Base-by-base conservation (phyloP, 2,329 filamentous ascomycete species). In the Clonostachys sp. region DNA sequence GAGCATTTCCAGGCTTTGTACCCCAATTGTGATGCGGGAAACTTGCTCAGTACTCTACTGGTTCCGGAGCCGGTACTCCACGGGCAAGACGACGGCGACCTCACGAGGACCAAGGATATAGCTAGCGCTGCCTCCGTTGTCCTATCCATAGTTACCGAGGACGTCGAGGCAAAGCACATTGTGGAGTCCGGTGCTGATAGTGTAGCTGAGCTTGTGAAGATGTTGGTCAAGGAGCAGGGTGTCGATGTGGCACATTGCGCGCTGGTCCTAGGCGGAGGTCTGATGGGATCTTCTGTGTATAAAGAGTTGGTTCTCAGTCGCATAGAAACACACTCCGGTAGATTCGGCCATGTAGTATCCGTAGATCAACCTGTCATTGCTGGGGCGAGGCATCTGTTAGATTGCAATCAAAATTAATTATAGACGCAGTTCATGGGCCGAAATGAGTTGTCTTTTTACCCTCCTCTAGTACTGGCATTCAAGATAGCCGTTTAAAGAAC, bases 41-140 rank as follows among this genome's bases (percentile, higher is more conserved):
- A 54, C 30, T 34, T 59, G 16, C 51, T 60, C 33, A 57, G 49
- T 44, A 42, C 51, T 6, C 35, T 60, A 38, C 44, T 58, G 42
- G 34, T 49, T 16, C 54, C 55, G 2, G 41, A 43, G 30, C 12
- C 46, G 17, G 34, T 20, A 12, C 43, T 30, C 17, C 41, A 51
- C n/a, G 16, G 6, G 24, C 17, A 20, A 35, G 12, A 20, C 5
- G 34, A 17, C 34, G 10, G 9, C 20, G 42, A 44, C 17, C 6
- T 40, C 24, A 14, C 44, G 12, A 35, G 14, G 13, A 50, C 44
- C 45, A 51, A 47, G 17, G 48, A 50, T 13, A 55, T 60, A n/a
- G 56, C 57, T 10, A 50, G 53, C 18, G 57, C 57, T 20, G 48
- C 49, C 42, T 34, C 50, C 12, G 53, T 59, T 16, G 44, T 59